Percentiles rank a stretch among this genome's conserved stretches.
phyloP scores from a whole-genome alignment of 768 basidiomycete species.

The Coprinopsis strossmayeri region DNA sequence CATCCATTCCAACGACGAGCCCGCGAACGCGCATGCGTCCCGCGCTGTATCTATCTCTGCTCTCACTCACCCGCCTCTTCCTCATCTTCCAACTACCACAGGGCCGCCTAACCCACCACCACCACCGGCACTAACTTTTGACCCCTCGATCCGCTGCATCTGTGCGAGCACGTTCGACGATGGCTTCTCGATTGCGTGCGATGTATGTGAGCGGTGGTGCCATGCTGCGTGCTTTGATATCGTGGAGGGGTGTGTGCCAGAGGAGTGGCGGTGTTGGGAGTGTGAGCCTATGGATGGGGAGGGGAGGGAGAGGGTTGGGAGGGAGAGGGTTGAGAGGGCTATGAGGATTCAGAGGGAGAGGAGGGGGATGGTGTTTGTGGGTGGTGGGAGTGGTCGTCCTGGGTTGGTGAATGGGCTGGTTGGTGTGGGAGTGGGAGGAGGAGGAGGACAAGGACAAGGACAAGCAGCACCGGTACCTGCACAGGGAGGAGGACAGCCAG shows the following conservation, averaged over 20 bases:
- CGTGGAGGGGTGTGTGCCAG: slow-evolving; percentile 50
- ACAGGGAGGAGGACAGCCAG: slow-evolving; percentile 30
- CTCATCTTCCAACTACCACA: no score
- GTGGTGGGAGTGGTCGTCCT: neutral
- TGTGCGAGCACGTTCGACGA: slow-evolving; percentile 73
- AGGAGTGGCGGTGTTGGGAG: slow-evolving; percentile 72
- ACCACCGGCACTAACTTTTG: no score
- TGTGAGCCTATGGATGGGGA: slow-evolving; percentile 38
- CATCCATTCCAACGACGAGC: no score
- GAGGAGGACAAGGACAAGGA: slow-evolving; percentile 17
- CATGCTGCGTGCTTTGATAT: slow-evolving; percentile 77
- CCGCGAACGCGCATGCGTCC: no score
- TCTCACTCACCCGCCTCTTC: no score
- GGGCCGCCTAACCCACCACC: no score
- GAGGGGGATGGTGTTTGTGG: slow-evolving; percentile 40
- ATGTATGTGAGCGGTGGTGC: slow-evolving; percentile 76
- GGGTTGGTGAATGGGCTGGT: neutral
- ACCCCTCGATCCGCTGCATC: slow-evolving; percentile 50
- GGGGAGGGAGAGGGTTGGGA: slow-evolving; percentile 33
- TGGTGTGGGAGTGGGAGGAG: slow-evolving; percentile 28
- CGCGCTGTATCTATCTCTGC: no score
- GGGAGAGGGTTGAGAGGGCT: slow-evolving; percentile 40
- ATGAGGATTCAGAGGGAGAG: slow-evolving; percentile 31
- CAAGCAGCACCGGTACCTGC: slow-evolving; percentile 13
- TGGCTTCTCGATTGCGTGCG: slow-evolving; percentile 83